Conservation (phyloP, 2,329 filamentous ascomycete genomes). For the Alternaria sp. region DNA sequence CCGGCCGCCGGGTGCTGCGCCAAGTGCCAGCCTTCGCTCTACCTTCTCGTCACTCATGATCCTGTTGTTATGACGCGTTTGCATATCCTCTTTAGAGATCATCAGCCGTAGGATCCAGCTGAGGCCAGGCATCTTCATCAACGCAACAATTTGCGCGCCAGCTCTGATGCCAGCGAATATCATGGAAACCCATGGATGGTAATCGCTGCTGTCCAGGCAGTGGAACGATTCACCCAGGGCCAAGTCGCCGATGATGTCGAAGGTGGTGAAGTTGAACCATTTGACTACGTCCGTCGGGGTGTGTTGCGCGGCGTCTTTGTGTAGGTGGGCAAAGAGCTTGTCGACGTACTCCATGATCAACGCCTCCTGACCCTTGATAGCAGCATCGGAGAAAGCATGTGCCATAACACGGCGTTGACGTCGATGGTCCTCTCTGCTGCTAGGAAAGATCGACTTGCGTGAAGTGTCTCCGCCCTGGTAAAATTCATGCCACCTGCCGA, state of each 20-base stretch:
- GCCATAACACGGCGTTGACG: constrained; percentile 37
- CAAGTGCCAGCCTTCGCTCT: not conserved
- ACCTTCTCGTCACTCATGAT: not conserved
- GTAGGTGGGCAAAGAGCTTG: constrained; percentile 4
- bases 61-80: not conserved
- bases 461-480: not conserved
- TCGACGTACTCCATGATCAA: constrained; percentile 41
- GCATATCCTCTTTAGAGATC: not conserved
- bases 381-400: constrained; percentile 47
- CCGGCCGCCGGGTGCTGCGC: not conserved
- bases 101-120: not conserved
- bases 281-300: not conserved
- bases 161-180: not conserved
- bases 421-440: constrained; percentile 28
- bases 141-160: not conserved
- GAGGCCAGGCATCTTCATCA: not conserved
- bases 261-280: constrained; percentile 48
- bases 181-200: constrained; percentile 41
- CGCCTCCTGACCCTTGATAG: constrained; percentile 43
- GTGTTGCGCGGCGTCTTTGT: not conserved
- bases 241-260: constrained; percentile 52
- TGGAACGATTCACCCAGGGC: constrained; percentile 50
- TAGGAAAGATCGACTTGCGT: not conserved
- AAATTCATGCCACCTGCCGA: not conserved
- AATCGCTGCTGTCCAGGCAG: constrained; percentile 37